Base-by-base conservation (phyloP, 192 early-diverging fungal species). In the Rhizophagus prolifer region DNA sequence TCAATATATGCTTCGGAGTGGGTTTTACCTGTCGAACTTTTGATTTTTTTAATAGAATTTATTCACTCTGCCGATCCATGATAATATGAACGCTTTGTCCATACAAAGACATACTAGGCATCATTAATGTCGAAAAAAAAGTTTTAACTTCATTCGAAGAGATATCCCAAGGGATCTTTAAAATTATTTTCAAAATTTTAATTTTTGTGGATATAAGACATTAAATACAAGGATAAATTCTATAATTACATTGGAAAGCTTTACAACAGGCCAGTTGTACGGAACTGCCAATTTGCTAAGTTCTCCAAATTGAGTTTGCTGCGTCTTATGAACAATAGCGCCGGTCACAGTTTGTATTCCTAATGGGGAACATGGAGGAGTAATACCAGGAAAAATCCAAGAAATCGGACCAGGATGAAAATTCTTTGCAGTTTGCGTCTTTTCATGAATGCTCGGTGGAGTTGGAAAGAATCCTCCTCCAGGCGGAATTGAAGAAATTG, bases 11-110 rank as follows among this genome's bases (percentile, higher is more conserved):
- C 87, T 70, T 91, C 90, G 47, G 88, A 87, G 65, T 86, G 84
- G 0, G 91, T 93, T 73, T 93, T 92, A 9, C 92, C 92, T n/a
- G 91, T 90, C 4, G 83, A 77, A 50, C 90, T 81, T 75, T 88
- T 87, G 66, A 47, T n/a, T 58, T 21, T 10, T 38, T 21, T 38
- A 36, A 34, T 23, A 36, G 9, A 19, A 66, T 66, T 8, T 66
- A 41, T 66, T 34, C 14, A 38, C 38, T 36, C 38, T 8, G 19
- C 74, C 74, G 63, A 59, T 80, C 80, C 77, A 81, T 80, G 59
- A 83, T 81, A 70, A 89, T 85, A 72, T 89, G 88, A 41, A 89
- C 83, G 58, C 85, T 77, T 71, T 88, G 88, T 10, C 81, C 72
- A 58, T 86, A 81, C 23, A 81, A 41, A 13, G 84, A 81, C 31